phyloP scores from a whole-genome alignment of 805 yeast species.

The Sungouiozyma intestinalis region DNA sequence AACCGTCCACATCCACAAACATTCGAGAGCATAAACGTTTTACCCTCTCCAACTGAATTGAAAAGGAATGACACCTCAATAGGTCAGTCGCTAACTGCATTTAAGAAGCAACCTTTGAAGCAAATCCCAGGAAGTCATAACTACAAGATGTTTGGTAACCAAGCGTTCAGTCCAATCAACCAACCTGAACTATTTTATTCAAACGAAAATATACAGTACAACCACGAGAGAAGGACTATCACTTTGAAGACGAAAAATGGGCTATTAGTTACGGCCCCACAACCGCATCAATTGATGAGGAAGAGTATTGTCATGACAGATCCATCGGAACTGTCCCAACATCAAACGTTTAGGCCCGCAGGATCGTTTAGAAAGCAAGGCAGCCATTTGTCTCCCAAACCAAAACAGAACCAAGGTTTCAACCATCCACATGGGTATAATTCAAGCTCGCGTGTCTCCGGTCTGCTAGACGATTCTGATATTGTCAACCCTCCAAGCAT shows the following conservation, averaged over 20 bases:
- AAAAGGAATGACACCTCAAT: slow-evolving; percentile 17
- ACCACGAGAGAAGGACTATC: neutral
- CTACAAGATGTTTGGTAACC: slow-evolving; percentile 11
- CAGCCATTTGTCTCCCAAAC: slow-evolving; percentile 26
- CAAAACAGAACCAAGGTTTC: slow-evolving; percentile 27
- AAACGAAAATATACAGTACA: slow-evolving; percentile 2
- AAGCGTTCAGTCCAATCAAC: slow-evolving; percentile 33
- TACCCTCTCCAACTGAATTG: slow-evolving; percentile 32
- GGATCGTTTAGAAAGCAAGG: slow-evolving; percentile 38
- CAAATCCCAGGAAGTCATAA: slow-evolving; percentile 11
- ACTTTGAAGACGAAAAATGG: neutral
- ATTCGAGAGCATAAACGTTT: slow-evolving; percentile 23
- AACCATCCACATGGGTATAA: slow-evolving; percentile 7
- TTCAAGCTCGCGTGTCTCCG: slow-evolving; percentile 19
- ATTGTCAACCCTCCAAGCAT: slow-evolving; percentile 20
- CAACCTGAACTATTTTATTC: slow-evolving; percentile 33
- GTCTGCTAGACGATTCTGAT: slow-evolving; percentile 20
- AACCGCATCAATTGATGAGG: slow-evolving; percentile 41
- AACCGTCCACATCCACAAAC: slow-evolving; percentile 22
- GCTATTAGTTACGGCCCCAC: neutral
- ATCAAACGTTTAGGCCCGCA: slow-evolving; percentile 51
- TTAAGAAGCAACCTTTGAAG: slow-evolving; percentile 24
- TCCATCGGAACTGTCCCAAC: slow-evolving; percentile 53
- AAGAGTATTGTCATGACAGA: slow-evolving; percentile 70
- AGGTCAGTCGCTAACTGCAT: slow-evolving; percentile 23